Conservation (phyloP, 2,329 filamentous ascomycete genomes). For the Ophiostoma sp. region DNA sequence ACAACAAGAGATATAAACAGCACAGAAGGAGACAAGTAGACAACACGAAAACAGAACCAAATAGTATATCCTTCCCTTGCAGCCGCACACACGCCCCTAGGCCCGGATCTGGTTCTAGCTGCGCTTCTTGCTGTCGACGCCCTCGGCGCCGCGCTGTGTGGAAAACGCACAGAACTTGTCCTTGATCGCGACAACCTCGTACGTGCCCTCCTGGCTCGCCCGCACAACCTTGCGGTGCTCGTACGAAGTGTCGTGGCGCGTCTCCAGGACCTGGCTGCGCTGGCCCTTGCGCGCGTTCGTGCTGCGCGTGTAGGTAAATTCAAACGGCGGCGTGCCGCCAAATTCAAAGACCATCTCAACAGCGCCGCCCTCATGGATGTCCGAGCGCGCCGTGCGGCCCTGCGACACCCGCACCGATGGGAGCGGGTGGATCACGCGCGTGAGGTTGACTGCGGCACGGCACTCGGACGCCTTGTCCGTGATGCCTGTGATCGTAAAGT, state of each 20-base stretch:
- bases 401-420: conserved; percentile 86
- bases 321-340: conserved; percentile 90
- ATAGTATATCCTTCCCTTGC: no score
- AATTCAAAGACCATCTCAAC: conserved; percentile 94
- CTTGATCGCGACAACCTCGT: conserved; percentile 95
- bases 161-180: conserved; percentile 88
- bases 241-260: conserved; percentile 77
- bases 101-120: conserved; percentile 27
- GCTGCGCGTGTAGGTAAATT: conserved; percentile 93
- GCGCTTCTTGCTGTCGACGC: conserved; percentile 34
- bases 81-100: no score
- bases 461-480: conserved; percentile 87
- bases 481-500: conserved; percentile 80
- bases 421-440: conserved; percentile 82
- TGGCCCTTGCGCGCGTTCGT: conserved; percentile 75
- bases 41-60: background rate
- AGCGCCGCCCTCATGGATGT: conserved; percentile 94
- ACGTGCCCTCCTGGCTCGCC: conserved; percentile 90
- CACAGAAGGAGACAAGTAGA: background rate
- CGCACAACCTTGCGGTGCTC: conserved; percentile 75
- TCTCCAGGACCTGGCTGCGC: conserved; percentile 77
- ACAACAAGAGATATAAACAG: background rate
- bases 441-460: conserved; percentile 69
- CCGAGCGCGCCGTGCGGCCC: conserved; percentile 71
- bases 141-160: conserved; percentile 55